Base-by-base conservation (phyloP, 768 basidiomycete species). In the Multifurca ochricompacta region DNA sequence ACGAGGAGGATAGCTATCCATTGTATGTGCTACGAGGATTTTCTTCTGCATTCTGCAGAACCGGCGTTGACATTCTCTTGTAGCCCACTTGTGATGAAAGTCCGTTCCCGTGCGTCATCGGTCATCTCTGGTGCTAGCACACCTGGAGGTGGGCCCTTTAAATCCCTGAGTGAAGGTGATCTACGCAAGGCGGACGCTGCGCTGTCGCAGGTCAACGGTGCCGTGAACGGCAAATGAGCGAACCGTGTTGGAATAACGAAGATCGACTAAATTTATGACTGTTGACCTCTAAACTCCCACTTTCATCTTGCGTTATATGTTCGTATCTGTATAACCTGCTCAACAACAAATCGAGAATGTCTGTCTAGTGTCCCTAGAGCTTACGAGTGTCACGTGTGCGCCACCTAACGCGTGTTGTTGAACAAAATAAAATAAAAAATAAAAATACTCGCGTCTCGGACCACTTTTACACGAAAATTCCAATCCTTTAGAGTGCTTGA, bases 1-100 rank as follows among this genome's bases (percentile, higher is more conserved):
- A 92, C 27, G 93, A 97, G 50, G 93, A 96, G 34, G 93, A 95
- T 59, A 80, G 81, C 30, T 94, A 91, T 73, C 90, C 88, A 1
- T 90, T 91, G 89, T 91, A 63, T 46, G 87, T 79, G 43, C 36
- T 7, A 39, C 57, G 35, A 58, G 61, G 56, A 61, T 61, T 35
- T 52, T 42, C 28, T 48, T 23, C 37, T 48, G 10, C 50, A 48
- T 39, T 53, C 28, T 31, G 16, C 30, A 1, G 23, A 37, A 7
- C 36, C 4, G 46, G 47, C n/a, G 27, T 37, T 56, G 37, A 62
- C 14, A 37, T 45, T 35, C 53, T 31, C 56, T 45, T 49, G 4
- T 62, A 91, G 88, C 83, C 90, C 88, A 0, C 73, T 93, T 54
- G 87, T 90, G 21, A 87, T 90, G 82, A 93, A 93, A 70, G 85